Evolutionary conservation across 257 asterid species (phyloP).

Genomic region (Linaria vulgaris): DNA sequence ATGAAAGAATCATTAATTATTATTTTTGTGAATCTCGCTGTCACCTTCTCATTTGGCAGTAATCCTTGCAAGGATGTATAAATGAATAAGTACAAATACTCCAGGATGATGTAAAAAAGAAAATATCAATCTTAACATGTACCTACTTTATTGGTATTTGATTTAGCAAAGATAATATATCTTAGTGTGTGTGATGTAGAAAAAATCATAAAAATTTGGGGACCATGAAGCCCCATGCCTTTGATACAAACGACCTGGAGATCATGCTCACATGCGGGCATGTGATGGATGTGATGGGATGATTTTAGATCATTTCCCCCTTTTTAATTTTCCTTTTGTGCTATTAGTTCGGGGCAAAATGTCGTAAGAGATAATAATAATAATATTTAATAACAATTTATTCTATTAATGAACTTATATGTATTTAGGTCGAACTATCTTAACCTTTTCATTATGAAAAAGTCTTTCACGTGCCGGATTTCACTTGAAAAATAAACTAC

Average conservation of each 20-base stretch:
- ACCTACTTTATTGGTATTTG: slow-evolving; percentile 10
- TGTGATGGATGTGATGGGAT: slow-evolving; percentile 64
- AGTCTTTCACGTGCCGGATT: too few relatives aligned
- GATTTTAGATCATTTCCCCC: slow-evolving; percentile 42
- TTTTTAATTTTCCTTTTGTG: slow-evolving; percentile 1
- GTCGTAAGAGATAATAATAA: neutral
- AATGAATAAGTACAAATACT: too few relatives aligned
- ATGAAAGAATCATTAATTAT: too few relatives aligned
- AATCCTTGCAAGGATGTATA: too few relatives aligned
- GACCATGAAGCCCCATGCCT: slow-evolving; percentile 43
- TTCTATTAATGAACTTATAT: too few relatives aligned
- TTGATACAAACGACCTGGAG: slow-evolving; percentile 28
- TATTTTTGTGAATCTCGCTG: too few relatives aligned
- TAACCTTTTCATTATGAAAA: too few relatives aligned
- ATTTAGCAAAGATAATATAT: slow-evolving; percentile 16
- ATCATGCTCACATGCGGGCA: slow-evolving; percentile 48
- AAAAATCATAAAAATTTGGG: slow-evolving; percentile 28
- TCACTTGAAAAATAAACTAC: too few relatives aligned
- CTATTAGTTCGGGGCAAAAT: slow-evolving; percentile 4
- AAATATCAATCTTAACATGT: neutral
- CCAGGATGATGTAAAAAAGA: neutral
- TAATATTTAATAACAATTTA: neutral
- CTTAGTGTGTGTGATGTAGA: slow-evolving; percentile 20
- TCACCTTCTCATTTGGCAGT: too few relatives aligned
- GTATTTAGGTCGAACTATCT: too few relatives aligned